Evolutionary conservation across 2,329 filamentous ascomycete species (phyloP).

Genomic region (Annulohypoxylon truncatum): DNA sequence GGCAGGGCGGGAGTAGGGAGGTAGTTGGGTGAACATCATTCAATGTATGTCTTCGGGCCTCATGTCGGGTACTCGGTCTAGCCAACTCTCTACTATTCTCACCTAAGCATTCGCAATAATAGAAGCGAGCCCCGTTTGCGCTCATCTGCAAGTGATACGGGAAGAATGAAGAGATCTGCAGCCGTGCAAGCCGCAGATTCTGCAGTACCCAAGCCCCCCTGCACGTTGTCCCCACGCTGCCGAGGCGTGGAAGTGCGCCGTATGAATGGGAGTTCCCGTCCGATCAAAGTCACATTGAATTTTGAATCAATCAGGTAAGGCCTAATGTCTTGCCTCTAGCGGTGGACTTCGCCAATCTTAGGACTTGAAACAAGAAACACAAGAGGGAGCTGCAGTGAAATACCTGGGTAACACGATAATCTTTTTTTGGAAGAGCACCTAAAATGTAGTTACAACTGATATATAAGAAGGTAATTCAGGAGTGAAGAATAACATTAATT

Average conservation of each 20-base stretch:
- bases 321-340: slow-evolving; percentile 27
- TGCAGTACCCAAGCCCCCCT: slow-evolving; percentile 20
- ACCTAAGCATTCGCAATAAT: slow-evolving; percentile 25
- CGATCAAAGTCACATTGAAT: slow-evolving; percentile 21
- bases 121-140: slow-evolving; percentile 24
- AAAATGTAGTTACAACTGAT: neutral
- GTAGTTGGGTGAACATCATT: slow-evolving; percentile 4
- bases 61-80: neutral
- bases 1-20: neutral
- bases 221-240: slow-evolving; percentile 15
- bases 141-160: slow-evolving; percentile 19
- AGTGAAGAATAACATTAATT: slow-evolving; percentile 1
- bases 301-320: slow-evolving; percentile 27
- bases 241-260: neutral
- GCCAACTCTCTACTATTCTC: slow-evolving; percentile 12
- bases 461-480: slow-evolving; percentile 1
- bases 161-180: slow-evolving; percentile 27
- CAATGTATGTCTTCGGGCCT: neutral
- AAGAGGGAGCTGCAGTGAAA: neutral
- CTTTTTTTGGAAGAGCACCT: slow-evolving; percentile 8
- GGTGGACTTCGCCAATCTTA: slow-evolving; percentile 22
- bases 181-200: slow-evolving; percentile 13
- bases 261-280: slow-evolving; percentile 39
- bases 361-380: slow-evolving; percentile 22
- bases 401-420: slow-evolving; percentile 9